phyloP scores from a whole-genome alignment of 2,329 filamentous ascomycete genomes.

The Pseudogymnoascus destructans region DNA sequence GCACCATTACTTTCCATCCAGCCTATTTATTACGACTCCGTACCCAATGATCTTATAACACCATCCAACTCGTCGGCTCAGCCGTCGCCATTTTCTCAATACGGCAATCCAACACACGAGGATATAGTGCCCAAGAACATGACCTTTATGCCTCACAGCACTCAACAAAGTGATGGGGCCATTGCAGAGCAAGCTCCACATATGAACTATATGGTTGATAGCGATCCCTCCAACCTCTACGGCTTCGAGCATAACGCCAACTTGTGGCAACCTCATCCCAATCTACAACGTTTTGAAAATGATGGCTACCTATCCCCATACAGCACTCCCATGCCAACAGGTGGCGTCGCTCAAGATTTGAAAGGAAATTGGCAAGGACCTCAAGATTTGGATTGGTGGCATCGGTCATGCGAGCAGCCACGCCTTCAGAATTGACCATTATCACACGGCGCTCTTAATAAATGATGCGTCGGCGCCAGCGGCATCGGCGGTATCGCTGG shows the following conservation, averaged over 20 bases:
- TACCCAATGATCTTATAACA: not conserved
- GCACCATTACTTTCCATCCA: not conserved
- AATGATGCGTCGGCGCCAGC: not conserved
- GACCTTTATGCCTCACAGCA: constrained; percentile 33
- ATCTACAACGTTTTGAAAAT: not conserved
- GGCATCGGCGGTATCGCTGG: no score
- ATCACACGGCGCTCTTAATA: not conserved
- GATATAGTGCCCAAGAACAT: not conserved
- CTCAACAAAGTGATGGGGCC: constrained; percentile 44
- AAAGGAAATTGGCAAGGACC: not conserved
- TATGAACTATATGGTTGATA: not conserved
- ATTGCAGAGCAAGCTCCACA: constrained; percentile 26
- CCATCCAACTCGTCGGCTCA: not conserved
- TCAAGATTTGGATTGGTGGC: not conserved
- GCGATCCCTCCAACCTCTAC: not conserved
- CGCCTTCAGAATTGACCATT: not conserved
- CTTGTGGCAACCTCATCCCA: not conserved
- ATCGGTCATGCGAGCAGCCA: not conserved
- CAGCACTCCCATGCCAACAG: not conserved
- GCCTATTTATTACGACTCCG: not conserved
- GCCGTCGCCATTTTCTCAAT: constrained; percentile 2
- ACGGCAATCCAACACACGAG: not conserved
- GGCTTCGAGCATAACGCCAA: not conserved
- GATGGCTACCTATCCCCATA: not conserved
- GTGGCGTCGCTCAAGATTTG: not conserved